Evolutionary conservation across 768 basidiomycete genomes (phyloP), one percentile per base, ranked within the genome.

Genomic region (Holtermannia corniformis): DNA sequence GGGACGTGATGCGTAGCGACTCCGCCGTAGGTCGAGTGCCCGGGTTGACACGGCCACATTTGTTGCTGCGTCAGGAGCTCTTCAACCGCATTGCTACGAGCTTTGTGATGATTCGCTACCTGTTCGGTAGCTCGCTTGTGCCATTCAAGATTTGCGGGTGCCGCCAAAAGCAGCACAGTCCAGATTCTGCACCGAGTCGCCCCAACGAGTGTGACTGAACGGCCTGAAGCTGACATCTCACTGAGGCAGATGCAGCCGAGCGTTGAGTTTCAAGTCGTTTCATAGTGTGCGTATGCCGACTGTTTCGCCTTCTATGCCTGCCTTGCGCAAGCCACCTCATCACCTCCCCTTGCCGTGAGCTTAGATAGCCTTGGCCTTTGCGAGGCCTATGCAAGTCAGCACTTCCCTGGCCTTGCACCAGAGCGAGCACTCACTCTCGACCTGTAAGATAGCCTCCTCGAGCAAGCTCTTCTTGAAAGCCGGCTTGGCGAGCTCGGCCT

Each of bases 341-440:
- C 32, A 22, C 24, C 48, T 24, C 41, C 11, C 13, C n/a, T 24
- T 12, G 10, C 16, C 37, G 21, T 23, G 21, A 66, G 63, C 32
- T 76, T 83, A 96, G 75, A 96, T 87, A 61, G 83, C 82, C 79
- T 93, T 93, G 76, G 72, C 79, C 81, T 92, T 92, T 72, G 92
- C 85, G 61, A 96, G 79, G 68, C 84, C 91, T 93, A 5, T 44
- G 24, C 14, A n/a, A 37, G 41, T 42, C 25, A 22, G 32, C 4
- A 45, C 11, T 10, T n/a, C n/a, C n/a, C n/a, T 20, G 44, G 41
- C 44, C 23, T 43, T 43, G 13, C 42, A 23, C 40, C 41, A 46
- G 46, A 45, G 22, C 10, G 16, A 26, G 10, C 2, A 86, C 92
- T 75, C 69, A 96, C 92, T 82, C 76, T 97, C 93, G 60, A 99